Percentiles rank a stretch among this genome's conserved stretches.
Evolutionary conservation across 306 rosid genomes (phyloP).

Genomic region (Lablab purpureus): DNA sequence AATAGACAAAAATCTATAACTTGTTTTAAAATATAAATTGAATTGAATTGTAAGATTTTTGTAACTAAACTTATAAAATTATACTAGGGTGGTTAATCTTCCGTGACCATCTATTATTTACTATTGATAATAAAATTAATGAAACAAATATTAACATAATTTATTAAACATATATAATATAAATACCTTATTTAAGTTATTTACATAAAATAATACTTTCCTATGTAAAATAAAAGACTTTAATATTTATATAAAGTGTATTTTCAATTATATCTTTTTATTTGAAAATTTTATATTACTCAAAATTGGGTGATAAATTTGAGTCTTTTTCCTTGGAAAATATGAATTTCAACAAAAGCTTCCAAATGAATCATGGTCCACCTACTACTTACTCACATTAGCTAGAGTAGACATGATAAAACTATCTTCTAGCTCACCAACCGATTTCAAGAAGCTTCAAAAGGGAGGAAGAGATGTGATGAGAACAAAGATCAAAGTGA

Average conservation of each 20-base stretch:
- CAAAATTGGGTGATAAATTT: not conserved
- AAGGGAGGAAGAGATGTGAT: slow-evolving; percentile 34
- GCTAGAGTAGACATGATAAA: slow-evolving; percentile 38
- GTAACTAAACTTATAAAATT: no score
- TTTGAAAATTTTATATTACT: not conserved
- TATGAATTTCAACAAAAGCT: slow-evolving; percentile 10
- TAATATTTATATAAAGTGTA: not conserved
- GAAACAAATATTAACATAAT: not conserved
- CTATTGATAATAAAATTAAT: not conserved
- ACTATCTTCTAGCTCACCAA: slow-evolving; percentile 49
- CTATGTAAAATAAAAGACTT: not conserved
- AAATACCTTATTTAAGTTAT: not conserved
- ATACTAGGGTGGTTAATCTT: no score
- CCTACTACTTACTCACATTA: slow-evolving; percentile 46
- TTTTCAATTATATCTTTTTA: not conserved
- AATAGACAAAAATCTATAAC: no score
- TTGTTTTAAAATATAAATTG: no score
- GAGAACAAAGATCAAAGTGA: slow-evolving; percentile 3
- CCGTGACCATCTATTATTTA: no score
- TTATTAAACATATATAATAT: not conserved
- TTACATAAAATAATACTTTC: not conserved
- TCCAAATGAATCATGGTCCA: slow-evolving; percentile 33
- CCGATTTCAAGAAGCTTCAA: slow-evolving; percentile 48
- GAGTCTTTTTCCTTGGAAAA: not conserved
- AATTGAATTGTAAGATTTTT: no score